Percentiles rank a stretch among this genome's conserved stretches.
Conservation (phyloP, 805 yeast genomes). For the Sugiyamaella valdiviana region DNA sequence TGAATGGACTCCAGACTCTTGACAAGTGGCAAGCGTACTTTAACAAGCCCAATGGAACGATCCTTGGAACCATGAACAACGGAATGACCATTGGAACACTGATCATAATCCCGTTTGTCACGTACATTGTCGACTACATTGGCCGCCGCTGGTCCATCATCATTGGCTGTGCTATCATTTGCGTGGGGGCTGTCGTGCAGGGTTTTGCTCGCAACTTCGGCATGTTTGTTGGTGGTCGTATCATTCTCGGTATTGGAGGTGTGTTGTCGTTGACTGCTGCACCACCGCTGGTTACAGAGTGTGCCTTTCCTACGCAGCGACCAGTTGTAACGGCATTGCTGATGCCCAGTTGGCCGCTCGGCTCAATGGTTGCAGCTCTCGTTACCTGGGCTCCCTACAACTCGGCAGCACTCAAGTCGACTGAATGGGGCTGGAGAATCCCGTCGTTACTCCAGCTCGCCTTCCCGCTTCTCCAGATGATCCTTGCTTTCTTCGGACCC, state of each 20-base stretch:
- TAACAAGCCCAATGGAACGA: constrained; percentile 12
- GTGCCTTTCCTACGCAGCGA: constrained; percentile 32
- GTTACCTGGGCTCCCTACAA: constrained; percentile 46
- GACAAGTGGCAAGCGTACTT: constrained; percentile 12
- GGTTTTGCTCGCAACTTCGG: constrained; percentile 40
- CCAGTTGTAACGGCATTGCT: constrained; percentile 53
- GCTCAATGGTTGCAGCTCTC: constrained; percentile 73
- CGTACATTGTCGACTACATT: constrained; percentile 53
- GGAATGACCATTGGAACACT: constrained; percentile 71
- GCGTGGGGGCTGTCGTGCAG: constrained; percentile 52
- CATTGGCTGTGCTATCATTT: constrained; percentile 48
- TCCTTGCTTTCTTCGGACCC: constrained; percentile 52
- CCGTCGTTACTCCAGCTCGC: constrained; percentile 66
- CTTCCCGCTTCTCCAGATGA: constrained; percentile 52
- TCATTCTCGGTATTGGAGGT: constrained; percentile 66
- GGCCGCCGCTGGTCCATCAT: constrained; percentile 44
- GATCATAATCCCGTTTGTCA: constrained; percentile 55
- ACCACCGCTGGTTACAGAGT: constrained; percentile 5
- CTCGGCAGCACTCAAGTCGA: constrained; percentile 3
- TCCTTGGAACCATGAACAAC: constrained; percentile 25
- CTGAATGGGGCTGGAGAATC: constrained; percentile 56
- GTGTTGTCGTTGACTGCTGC: constrained; percentile 52
- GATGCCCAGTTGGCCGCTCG: constrained; percentile 66
- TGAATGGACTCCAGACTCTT: constrained; percentile 21
- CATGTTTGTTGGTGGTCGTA: constrained; percentile 67